Evolutionary conservation across 2,329 filamentous ascomycete genomes (phyloP).

Genomic region (Colletotrichum tofieldiae): DNA sequence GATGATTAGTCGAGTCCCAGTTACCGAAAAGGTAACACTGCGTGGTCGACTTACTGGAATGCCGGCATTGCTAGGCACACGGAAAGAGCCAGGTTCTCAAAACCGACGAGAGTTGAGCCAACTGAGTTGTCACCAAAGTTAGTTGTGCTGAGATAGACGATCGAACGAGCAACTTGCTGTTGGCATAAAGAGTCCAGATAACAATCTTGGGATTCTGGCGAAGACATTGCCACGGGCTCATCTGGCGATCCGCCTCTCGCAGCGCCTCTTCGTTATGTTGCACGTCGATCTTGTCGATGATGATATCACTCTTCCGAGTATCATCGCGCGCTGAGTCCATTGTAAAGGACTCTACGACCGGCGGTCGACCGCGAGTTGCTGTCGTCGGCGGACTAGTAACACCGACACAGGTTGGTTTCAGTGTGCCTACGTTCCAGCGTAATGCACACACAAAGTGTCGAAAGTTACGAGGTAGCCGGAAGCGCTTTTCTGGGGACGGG

Average conservation of each 20-base stretch:
- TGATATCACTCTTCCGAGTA: conserved; percentile 7
- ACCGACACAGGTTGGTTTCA: conserved; percentile 7
- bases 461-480: background rate
- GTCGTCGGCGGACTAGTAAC: conserved; percentile 12
- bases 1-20: background rate
- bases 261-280: conserved; percentile 33
- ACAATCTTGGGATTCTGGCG: conserved; percentile 35
- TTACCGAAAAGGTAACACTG: rapidly evolving
- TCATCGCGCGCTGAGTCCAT: conserved; percentile 32
- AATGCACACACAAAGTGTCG: conserved; percentile 17
- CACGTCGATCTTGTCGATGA: conserved; percentile 29
- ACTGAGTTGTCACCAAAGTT: conserved; percentile 26
- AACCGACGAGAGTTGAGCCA: conserved; percentile 42
- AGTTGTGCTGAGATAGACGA: background rate
- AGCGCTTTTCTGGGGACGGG: conserved; percentile 16
- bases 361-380: conserved; percentile 4
- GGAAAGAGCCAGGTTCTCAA: conserved; percentile 43
- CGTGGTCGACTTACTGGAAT: conserved; percentile 41
- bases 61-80: conserved; percentile 45
- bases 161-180: conserved; percentile 22
- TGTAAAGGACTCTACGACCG: background rate
- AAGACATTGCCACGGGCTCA: conserved; percentile 34
- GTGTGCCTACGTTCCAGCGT: conserved; percentile 33
- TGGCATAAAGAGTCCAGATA: conserved; percentile 42
- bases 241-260: conserved; percentile 36